Conservation (phyloP, 2,329 filamentous ascomycete genomes). For the Aspergillus luchuensis region DNA sequence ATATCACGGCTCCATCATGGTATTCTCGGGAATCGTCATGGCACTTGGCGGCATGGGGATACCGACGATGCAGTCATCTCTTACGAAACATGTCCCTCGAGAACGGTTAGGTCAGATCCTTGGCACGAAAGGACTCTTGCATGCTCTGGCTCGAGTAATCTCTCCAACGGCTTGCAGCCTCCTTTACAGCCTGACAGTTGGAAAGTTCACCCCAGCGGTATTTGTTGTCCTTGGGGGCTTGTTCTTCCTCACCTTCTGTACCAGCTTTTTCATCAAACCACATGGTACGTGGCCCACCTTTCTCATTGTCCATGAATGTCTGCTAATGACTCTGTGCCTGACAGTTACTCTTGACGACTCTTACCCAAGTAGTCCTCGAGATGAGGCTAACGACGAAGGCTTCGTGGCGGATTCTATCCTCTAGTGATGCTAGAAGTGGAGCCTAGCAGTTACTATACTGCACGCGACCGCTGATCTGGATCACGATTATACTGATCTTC, state of each 20-base stretch:
- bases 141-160: conserved; percentile 76
- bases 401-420: not conserved
- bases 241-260: conserved; percentile 67
- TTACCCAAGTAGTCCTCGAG: not conserved
- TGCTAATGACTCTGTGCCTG: not conserved
- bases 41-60: conserved; percentile 81
- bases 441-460: not conserved
- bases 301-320: not conserved
- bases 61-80: conserved; percentile 77
- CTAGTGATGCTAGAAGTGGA: not conserved
- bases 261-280: conserved; percentile 71
- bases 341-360: conserved; percentile 1
- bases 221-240: conserved; percentile 72
- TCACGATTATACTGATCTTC: not conserved
- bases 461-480: not conserved
- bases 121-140: conserved; percentile 81
- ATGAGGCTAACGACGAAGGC: not conserved
- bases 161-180: conserved; percentile 82
- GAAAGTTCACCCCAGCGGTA: conserved; percentile 74
- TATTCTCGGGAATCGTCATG: conserved; percentile 70
- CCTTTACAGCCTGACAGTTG: conserved; percentile 81
- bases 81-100: conserved; percentile 88
- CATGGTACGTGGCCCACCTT: conserved; percentile 61
- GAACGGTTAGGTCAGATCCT: conserved; percentile 84
- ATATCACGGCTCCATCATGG: conserved; percentile 64